Evolutionary conservation across 148 eudicot genomes (phyloP), one percentile per base, ranked within the genome.

Genomic region (Polygonum aviculare): DNA sequence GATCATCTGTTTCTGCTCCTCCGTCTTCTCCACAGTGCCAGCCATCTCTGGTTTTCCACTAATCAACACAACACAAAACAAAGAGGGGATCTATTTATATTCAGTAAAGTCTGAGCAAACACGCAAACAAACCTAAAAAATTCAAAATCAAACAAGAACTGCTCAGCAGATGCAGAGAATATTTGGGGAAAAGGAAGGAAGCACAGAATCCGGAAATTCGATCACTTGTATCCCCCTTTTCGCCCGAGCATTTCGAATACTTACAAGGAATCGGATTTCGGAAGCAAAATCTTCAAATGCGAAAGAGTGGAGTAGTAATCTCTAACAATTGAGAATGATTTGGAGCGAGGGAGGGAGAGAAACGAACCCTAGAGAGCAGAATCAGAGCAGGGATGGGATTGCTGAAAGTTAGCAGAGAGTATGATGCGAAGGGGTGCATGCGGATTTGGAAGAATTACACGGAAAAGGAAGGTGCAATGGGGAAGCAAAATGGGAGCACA

Each of bases 1-100:
- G 33, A 89, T 54, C 78, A 78, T 77, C 77, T 60, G 45, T 31
- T 54, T 5, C 7, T 35, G 7, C 48, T 31, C 78, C 73, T 14
- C 41, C 44, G 38, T 59, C 59, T 67, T 57, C 3, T 26, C 52
- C 70, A 52, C 45, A 67, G 45, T 36, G 2, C 22, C 72, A 36
- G 11, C 8, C 72, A 36, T 67, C 72, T 67, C 45, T 67, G 14
- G 36, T 67, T 67, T 38, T 26, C 31, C 10, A 67, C 0, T 19
- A 65, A 36, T 65, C 41, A 65, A 16, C 40, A 55, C n/a, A n/a
- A n/a, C 10, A 55, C 7, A 55, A 65, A 33, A 14, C 26, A 36
- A 36, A 36, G 36, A 65, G 10, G 36, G 6, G 19, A n/a, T 35
- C 1, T 26, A 26, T 0, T 0, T 9, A 65, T 41, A 15, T 22